phyloP scores from a whole-genome alignment of 2,329 filamentous ascomycete genomes.

The Verticillium alfalfae region DNA sequence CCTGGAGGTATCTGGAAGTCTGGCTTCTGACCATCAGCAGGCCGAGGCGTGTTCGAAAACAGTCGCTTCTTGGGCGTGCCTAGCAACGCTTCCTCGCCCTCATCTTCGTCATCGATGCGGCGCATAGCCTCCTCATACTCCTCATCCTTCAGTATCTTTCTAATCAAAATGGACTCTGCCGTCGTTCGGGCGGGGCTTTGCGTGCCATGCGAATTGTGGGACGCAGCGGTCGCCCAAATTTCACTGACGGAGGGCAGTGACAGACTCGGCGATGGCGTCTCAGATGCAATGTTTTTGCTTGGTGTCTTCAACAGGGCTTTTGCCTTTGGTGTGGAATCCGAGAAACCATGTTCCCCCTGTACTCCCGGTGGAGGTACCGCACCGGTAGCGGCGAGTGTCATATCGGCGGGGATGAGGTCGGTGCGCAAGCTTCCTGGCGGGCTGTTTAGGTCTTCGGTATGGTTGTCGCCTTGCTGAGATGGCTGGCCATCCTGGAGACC shows the following conservation, averaged over 20 bases:
- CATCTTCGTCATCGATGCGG: constrained; percentile 27
- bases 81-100: constrained; percentile 15
- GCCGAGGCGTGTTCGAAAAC: constrained; percentile 27
- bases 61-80: constrained; percentile 11
- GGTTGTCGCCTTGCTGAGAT: constrained; percentile 13
- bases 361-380: constrained; percentile 6
- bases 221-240: constrained; percentile 32
- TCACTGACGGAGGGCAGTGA: constrained; percentile 26
- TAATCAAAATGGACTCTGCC: constrained; percentile 14
- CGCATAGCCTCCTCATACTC: constrained; percentile 40
- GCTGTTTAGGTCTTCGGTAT: too few species aligned
- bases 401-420: neutral
- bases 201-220: constrained; percentile 23
- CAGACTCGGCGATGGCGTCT: constrained; percentile 9
- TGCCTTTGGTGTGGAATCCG: constrained; percentile 3
- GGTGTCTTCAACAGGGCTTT: constrained; percentile 1
- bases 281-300: neutral
- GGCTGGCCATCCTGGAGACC: neutral
- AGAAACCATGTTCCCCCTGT: constrained; percentile 1
- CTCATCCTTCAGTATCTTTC: constrained; percentile 15
- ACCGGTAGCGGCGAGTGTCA: too few species aligned
- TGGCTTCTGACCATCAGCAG: constrained; percentile 6
- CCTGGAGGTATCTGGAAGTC: constrained; percentile 6
- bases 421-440: neutral
- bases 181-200: constrained; percentile 21